These are phyloP conservation scores for Metschnikowia koreensis DNA, from an alignment of 805 yeast genomes.

Conservation along the genomic window DNA sequence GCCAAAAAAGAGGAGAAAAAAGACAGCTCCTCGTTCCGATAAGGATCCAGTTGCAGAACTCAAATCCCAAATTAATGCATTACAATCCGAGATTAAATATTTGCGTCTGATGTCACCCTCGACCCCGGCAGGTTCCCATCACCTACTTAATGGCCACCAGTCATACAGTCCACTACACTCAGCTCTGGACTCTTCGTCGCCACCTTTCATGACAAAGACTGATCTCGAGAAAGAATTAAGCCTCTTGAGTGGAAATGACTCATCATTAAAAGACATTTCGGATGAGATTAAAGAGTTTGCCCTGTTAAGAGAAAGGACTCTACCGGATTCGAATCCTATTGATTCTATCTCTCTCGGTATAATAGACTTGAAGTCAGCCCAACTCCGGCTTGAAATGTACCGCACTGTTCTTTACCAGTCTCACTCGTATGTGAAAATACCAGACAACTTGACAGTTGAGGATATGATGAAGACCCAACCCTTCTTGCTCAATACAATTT, in stretches of 20 bases:
- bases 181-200: constrained; percentile 15
- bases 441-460: constrained; percentile 43
- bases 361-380: constrained; percentile 59
- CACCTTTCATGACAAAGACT: constrained; percentile 29
- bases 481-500: constrained; percentile 58
- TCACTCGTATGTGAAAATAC: constrained; percentile 60
- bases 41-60: constrained; percentile 22
- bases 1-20: constrained; percentile 48
- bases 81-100: constrained; percentile 18
- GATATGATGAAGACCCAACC: constrained; percentile 54
- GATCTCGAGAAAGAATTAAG: constrained; percentile 44
- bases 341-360: constrained; percentile 61
- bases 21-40: constrained; percentile 19
- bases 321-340: constrained; percentile 23
- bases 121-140: not conserved
- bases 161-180: not conserved
- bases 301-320: constrained; percentile 37
- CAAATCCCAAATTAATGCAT: constrained; percentile 20
- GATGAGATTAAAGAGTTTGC: constrained; percentile 46
- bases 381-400: constrained; percentile 50
- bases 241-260: constrained; percentile 32
- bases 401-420: constrained; percentile 42
- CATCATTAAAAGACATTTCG: constrained; percentile 42
- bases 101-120: constrained; percentile 10
- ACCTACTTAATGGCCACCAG: not conserved